Percentiles rank a stretch among this genome's conserved stretches.
Evolutionary conservation across 345 rosid genomes (phyloP).

Genomic region (Bruguiera sexangula): DNA sequence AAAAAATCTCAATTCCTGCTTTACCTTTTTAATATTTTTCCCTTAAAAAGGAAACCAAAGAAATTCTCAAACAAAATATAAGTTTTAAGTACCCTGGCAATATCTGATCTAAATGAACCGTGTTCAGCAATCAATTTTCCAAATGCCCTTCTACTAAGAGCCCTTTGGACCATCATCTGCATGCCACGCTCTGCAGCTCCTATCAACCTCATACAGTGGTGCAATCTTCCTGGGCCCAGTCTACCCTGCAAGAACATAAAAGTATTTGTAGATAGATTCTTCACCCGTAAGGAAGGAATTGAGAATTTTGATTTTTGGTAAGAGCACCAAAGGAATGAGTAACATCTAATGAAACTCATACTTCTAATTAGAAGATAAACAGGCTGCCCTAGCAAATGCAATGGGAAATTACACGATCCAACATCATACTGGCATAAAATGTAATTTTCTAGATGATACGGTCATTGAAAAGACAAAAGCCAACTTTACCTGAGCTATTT

Average conservation of each 20-base stretch:
- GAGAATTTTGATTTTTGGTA: neutral
- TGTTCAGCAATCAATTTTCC: constrained; percentile 88
- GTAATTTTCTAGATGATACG: too few relatives aligned
- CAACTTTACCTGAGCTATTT: constrained; percentile 87
- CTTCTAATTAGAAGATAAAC: too few relatives aligned
- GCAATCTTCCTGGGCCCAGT: constrained; percentile 98
- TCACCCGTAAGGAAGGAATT: neutral
- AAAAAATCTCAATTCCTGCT: too few relatives aligned
- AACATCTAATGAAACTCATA: too few relatives aligned
- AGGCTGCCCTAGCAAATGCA: too few relatives aligned
- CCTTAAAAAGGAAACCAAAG: neutral
- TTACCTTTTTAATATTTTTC: neutral
- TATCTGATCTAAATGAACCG: constrained; percentile 80
- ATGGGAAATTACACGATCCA: too few relatives aligned
- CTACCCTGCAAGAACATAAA: constrained; percentile 64
- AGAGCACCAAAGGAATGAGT: too few relatives aligned
- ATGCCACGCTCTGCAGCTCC: constrained; percentile 99
- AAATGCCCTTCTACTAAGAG: constrained; percentile 71
- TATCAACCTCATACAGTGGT: constrained; percentile 94
- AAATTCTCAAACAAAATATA: neutral
- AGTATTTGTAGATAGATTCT: neutral
- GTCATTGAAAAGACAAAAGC: too few relatives aligned
- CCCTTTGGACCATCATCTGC: constrained; percentile 86
- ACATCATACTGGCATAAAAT: too few relatives aligned
- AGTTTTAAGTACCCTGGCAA: constrained; percentile 60